phyloP scores from a whole-genome alignment of 2,329 filamentous ascomycete genomes.

The Fulvia fulva region DNA sequence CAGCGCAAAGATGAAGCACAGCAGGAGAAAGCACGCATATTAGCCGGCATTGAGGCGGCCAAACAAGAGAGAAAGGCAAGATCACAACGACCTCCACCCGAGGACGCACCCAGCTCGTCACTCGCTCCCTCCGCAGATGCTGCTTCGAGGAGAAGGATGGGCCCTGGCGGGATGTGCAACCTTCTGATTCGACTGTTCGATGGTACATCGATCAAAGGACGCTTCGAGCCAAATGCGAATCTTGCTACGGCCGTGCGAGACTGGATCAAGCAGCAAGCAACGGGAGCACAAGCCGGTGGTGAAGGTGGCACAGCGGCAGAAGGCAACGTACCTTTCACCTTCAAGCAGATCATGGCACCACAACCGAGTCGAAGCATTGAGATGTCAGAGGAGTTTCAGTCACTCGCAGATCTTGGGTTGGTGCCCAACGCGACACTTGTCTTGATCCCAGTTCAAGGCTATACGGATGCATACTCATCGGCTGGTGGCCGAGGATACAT shows the following conservation, averaged over 20 bases:
- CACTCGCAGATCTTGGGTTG: slow-evolving; percentile 66
- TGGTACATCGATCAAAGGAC: slow-evolving; percentile 70
- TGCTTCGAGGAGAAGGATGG: slow-evolving; percentile 15
- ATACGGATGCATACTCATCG: slow-evolving; percentile 55
- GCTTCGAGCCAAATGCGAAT: slow-evolving; percentile 59
- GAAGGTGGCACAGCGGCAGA: slow-evolving; percentile 41
- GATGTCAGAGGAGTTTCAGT: slow-evolving; percentile 67
- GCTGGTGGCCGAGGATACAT: slow-evolving; percentile 29
- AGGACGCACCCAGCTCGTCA: slow-evolving; percentile 11
- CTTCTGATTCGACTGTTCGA: slow-evolving; percentile 81
- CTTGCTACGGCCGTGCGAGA: slow-evolving; percentile 64
- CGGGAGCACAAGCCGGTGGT: slow-evolving; percentile 3
- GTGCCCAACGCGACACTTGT: slow-evolving; percentile 78
- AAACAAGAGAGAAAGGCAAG: slow-evolving; percentile 62
- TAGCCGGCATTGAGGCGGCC: slow-evolving; percentile 73
- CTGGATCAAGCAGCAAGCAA: slow-evolving; percentile 64
- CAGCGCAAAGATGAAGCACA: slow-evolving; percentile 61
- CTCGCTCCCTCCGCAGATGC: slow-evolving; percentile 16
- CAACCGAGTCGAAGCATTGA: slow-evolving; percentile 71
- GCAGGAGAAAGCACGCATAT: slow-evolving; percentile 66
- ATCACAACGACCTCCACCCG: slow-evolving; percentile 40
- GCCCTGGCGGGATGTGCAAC: slow-evolving; percentile 25
- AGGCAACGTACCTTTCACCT: slow-evolving; percentile 61
- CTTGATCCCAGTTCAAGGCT: slow-evolving; percentile 65
- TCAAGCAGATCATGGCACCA: slow-evolving; percentile 79